Conservation (phyloP, 306 rosid genomes). For the Cucurbita argyrosperma region DNA sequence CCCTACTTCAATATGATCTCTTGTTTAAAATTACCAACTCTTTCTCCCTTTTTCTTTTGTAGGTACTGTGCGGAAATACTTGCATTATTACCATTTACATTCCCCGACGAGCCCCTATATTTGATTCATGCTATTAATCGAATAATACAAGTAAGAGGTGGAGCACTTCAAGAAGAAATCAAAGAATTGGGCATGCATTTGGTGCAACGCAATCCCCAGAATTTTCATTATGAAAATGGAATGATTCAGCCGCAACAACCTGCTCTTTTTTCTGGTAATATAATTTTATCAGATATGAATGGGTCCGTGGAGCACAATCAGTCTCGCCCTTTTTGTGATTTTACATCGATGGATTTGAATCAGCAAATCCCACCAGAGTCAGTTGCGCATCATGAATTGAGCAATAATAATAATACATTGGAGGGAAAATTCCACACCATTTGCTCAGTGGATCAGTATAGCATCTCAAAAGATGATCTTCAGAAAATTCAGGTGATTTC, state of each 20-base stretch:
- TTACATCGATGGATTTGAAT: constrained; percentile 53
- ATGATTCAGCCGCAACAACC: constrained; percentile 20
- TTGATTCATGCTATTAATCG: constrained; percentile 78
- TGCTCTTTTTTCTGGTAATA: constrained; percentile 17
- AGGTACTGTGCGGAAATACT: constrained; percentile 95
- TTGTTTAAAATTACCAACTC: background rate
- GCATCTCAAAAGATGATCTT: constrained; percentile 48
- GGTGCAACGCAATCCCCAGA: constrained; percentile 27
- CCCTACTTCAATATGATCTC: background rate
- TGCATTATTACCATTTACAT: constrained; percentile 70
- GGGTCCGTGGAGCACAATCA: constrained; percentile 30
- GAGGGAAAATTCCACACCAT: constrained; percentile 23
- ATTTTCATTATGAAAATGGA: constrained; percentile 47
- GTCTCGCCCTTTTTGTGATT: constrained; percentile 14
- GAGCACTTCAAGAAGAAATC: constrained; percentile 72
- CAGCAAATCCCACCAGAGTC: constrained; percentile 37
- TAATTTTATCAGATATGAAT: constrained; percentile 35
- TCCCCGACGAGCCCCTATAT: constrained; percentile 86
- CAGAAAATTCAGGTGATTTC: constrained; percentile 62
- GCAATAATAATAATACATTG: constrained; percentile 14
- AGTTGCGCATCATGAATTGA: constrained; percentile 21
- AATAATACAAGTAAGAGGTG: constrained; percentile 81
- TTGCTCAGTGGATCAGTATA: constrained; percentile 19
- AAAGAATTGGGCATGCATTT: constrained; percentile 64
- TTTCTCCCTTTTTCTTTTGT: constrained; percentile 5